Conservation (phyloP, 2,329 filamentous ascomycete species). For the Metarhizium rileyi region DNA sequence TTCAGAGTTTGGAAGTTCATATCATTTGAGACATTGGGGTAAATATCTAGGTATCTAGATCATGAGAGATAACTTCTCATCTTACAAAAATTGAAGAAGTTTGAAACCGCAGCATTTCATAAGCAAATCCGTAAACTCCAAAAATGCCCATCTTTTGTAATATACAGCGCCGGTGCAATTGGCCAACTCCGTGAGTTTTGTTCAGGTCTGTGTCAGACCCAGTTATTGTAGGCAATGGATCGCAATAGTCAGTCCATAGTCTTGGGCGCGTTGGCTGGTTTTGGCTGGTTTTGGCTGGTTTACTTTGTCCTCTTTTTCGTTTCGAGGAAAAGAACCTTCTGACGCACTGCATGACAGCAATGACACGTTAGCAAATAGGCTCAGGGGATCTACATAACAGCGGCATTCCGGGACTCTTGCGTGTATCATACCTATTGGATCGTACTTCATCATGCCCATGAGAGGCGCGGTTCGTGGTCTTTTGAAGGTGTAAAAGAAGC, state of each 20-base stretch:
- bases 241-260: neutral
- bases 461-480: conserved; percentile 73
- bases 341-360: conserved; percentile 54
- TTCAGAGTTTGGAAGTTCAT: neutral
- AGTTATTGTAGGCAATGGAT: neutral
- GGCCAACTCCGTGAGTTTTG: neutral
- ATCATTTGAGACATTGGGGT: neutral
- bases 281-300: neutral
- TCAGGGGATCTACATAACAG: no score
- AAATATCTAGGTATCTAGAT: neutral
- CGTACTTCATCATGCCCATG: conserved; percentile 97
- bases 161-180: conserved; percentile 15
- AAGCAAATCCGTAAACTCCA: conserved; percentile 19
- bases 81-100: neutral
- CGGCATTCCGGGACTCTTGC: neutral
- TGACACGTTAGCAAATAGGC: conserved; percentile 1
- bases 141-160: conserved; percentile 17
- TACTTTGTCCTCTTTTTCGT: conserved; percentile 68
- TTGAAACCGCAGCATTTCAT: neutral
- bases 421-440: conserved; percentile 77
- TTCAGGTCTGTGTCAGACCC: neutral
- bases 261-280: neutral
- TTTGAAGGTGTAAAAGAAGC: conserved; percentile 88
- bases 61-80: neutral
- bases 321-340: conserved; percentile 93